Evolutionary conservation across 352 stramenopile species (phyloP).

Genomic region (Blastocystis sp.): DNA sequence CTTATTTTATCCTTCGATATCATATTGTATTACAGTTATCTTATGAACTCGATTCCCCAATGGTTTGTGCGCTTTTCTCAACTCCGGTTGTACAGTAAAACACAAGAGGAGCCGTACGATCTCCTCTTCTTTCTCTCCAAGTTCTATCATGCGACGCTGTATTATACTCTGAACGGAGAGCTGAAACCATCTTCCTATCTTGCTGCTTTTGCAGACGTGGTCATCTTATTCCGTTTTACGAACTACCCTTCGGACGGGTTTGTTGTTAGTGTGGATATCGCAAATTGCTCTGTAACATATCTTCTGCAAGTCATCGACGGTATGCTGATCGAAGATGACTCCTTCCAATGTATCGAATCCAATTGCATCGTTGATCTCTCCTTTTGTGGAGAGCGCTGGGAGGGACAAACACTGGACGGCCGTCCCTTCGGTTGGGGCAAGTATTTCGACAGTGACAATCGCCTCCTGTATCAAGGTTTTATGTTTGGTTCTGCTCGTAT

Average conservation of each 20-base stretch:
- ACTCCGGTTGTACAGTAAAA: neutral
- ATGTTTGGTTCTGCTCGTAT: neutral
- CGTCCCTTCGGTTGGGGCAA: neutral
- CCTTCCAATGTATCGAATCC: neutral
- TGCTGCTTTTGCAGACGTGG: neutral
- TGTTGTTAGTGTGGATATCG: neutral
- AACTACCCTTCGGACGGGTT: neutral
- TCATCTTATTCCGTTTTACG: neutral
- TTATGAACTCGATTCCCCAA: neutral
- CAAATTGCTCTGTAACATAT: neutral
- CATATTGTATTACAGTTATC: neutral
- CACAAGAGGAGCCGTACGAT: neutral
- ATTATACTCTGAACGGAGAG: neutral
- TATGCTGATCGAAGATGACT: neutral
- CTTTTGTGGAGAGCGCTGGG: slow-evolving; percentile 12
- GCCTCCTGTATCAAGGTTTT: slow-evolving; percentile 11
- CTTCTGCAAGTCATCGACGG: neutral
- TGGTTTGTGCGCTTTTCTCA: neutral
- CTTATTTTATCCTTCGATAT: neutral
- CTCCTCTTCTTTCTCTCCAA: neutral
- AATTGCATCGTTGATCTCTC: neutral
- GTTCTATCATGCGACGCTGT: neutral
- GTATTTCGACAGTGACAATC: neutral
- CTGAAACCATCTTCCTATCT: neutral
- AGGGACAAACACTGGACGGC: neutral